These are phyloP conservation scores for Clitoria ternatea DNA, from an alignment of 306 rosid species.

Conservation along the genomic window DNA sequence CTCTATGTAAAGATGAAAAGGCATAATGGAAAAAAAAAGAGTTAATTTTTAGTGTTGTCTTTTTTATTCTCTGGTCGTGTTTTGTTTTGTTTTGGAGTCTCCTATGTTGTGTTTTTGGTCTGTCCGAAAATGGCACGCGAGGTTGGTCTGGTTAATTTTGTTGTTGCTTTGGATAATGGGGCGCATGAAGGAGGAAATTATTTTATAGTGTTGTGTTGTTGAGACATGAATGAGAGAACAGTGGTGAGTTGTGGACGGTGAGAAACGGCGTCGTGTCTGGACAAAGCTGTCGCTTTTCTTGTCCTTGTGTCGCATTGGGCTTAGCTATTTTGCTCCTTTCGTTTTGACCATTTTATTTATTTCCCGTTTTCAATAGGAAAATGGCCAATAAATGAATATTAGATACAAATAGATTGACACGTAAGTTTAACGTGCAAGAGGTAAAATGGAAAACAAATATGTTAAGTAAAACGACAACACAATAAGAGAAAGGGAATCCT, in stretches of 20 bases:
- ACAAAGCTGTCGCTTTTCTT: conserved; percentile 19
- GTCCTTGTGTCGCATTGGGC: not conserved
- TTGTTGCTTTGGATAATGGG: not conserved
- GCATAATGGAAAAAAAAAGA: not conserved
- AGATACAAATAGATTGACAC: too few relatives aligned
- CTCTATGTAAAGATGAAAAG: conserved; percentile 38
- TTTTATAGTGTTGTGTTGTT: too few relatives aligned
- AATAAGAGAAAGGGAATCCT: too few relatives aligned
- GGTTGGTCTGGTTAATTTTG: not conserved
- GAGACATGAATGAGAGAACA: too few relatives aligned
- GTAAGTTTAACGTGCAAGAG: too few relatives aligned
- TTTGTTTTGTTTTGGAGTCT: not conserved
- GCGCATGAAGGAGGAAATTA: not conserved
- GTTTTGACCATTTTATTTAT: too few relatives aligned
- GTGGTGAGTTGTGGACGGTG: not conserved
- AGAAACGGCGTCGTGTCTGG: conserved; percentile 17
- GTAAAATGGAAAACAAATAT: too few relatives aligned
- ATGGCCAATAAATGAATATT: too few relatives aligned
- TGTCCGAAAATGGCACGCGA: not conserved
- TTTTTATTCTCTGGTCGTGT: too few relatives aligned
- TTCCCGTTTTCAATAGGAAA: too few relatives aligned
- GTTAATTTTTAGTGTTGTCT: conserved; percentile 5
- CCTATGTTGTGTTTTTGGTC: not conserved
- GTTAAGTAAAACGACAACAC: too few relatives aligned
- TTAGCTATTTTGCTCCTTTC: not conserved